phyloP scores from a whole-genome alignment of 2,329 filamentous ascomycete species.

The Colletotrichum somersetense region DNA sequence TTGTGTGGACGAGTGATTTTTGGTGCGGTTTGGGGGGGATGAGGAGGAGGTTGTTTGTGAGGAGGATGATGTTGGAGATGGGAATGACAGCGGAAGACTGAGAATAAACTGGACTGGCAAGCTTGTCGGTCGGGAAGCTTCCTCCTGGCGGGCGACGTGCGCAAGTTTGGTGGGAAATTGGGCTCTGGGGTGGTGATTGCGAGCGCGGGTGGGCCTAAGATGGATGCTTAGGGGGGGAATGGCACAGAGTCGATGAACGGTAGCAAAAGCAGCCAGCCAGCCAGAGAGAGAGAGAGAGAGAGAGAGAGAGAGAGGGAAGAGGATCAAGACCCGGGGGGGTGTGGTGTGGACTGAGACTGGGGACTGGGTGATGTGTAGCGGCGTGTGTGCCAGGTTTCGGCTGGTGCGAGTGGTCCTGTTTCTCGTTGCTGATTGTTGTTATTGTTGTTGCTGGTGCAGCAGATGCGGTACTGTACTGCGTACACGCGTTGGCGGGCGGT shows the following conservation, averaged over 20 bases:
- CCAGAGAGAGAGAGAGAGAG: too few species aligned
- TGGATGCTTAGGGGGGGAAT: constrained; percentile 18
- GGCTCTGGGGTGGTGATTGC: constrained; percentile 40
- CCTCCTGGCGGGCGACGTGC: constrained; percentile 37
- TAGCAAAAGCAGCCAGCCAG: constrained; percentile 4
- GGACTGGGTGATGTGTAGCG: constrained; percentile 9
- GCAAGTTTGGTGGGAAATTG: constrained; percentile 40
- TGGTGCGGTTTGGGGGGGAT: constrained; percentile 39
- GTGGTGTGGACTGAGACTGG: background rate
- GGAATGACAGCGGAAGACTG: constrained; percentile 37
- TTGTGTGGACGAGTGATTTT: constrained; percentile 44
- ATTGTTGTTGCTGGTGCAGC: constrained; percentile 15
- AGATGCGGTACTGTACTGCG: background rate
- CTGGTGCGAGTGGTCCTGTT: constrained; percentile 18
- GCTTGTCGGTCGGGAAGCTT: constrained; percentile 27
- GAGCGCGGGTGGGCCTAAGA: constrained; percentile 36
- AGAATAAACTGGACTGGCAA: constrained; percentile 34
- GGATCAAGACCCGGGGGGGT: background rate
- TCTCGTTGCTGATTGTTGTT: constrained; percentile 19
- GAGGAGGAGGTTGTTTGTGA: constrained; percentile 42
- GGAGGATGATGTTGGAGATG: constrained; percentile 40
- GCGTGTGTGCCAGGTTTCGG: constrained; percentile 6
- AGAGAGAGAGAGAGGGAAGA: background rate
- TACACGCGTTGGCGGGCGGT: constrained; percentile 6
- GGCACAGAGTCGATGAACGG: constrained; percentile 18